Percentiles rank a stretch among this genome's conserved stretches.
phyloP scores from a whole-genome alignment of 1,139 yeast genomes.

The Candida sanyaensis region DNA sequence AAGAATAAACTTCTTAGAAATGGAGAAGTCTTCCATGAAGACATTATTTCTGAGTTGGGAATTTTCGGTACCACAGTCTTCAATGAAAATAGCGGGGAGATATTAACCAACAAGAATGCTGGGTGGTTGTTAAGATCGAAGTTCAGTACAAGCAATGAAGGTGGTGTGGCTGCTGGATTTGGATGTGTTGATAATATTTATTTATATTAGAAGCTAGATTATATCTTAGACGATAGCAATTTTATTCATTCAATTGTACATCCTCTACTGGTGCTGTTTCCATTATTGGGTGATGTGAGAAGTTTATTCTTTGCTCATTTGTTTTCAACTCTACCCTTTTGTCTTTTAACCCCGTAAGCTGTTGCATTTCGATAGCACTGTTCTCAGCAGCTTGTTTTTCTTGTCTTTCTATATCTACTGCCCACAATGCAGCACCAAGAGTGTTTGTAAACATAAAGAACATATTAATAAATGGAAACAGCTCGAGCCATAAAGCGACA shows the following conservation, averaged over 20 bases:
- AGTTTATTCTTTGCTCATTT: too few relatives aligned
- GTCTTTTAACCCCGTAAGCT: background rate
- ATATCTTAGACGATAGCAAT: background rate
- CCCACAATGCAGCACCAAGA: slow-evolving; percentile 79
- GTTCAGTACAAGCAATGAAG: slow-evolving; percentile 85
- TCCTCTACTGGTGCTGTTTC: background rate
- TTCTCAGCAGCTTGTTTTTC: slow-evolving; percentile 5
- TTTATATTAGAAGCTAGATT: slow-evolving; percentile 26
- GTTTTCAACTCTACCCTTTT: too few relatives aligned
- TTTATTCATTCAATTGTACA: too few relatives aligned
- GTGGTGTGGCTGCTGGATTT: slow-evolving; percentile 98
- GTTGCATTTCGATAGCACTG: slow-evolving; percentile 1
- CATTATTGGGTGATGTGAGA: background rate
- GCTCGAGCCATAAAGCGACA: slow-evolving; percentile 57
- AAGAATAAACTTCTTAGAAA: slow-evolving; percentile 72
- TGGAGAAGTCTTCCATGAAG: slow-evolving; percentile 60
- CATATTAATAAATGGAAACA: slow-evolving; percentile 60
- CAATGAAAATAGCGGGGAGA: slow-evolving; percentile 59
- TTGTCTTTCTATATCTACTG: slow-evolving; percentile 31
- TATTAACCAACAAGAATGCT: slow-evolving; percentile 63
- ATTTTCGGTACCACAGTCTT: slow-evolving; percentile 83
- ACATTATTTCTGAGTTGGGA: slow-evolving; percentile 86
- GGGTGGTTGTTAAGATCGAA: slow-evolving; percentile 92
- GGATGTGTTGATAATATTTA: slow-evolving; percentile 88
- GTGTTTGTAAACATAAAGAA: slow-evolving; percentile 67